phyloP scores from a whole-genome alignment of 1,139 yeast species.

The Nadsonia starkeyi-henricii region DNA sequence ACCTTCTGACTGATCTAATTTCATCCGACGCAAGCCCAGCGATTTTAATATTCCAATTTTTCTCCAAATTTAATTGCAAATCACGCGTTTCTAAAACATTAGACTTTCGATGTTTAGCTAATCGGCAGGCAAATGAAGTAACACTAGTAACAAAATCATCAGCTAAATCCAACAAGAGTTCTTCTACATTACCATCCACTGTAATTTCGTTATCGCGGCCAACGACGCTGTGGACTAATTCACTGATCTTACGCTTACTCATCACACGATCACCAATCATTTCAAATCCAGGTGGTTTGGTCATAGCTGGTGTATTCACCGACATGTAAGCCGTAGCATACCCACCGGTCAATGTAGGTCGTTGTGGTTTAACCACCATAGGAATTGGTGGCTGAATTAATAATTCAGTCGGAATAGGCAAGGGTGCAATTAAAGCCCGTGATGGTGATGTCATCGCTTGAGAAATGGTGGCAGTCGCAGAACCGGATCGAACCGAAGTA shows the following conservation, averaged over 20 bases:
- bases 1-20: conserved; percentile 67
- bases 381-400: conserved; percentile 54
- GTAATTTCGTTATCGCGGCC: conserved; percentile 53
- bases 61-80: conserved; percentile 80
- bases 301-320: conserved; percentile 28
- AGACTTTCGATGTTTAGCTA: conserved; percentile 90
- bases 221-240: conserved; percentile 70
- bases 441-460: conserved; percentile 17
- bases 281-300: conserved; percentile 70
- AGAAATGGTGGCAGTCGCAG: neutral
- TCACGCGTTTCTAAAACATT: conserved; percentile 80
- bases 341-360: conserved; percentile 86
- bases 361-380: conserved; percentile 43
- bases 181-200: conserved; percentile 94
- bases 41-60: conserved; percentile 88
- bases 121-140: conserved; percentile 81
- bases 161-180: conserved; percentile 74
- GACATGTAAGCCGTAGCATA: conserved; percentile 38
- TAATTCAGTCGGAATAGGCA: conserved; percentile 58
- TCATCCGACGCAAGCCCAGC: conserved; percentile 94
- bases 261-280: conserved; percentile 66
- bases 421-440: conserved; percentile 37
- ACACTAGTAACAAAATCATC: conserved; percentile 90
- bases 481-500: neutral
- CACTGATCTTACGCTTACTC: conserved; percentile 78